phyloP scores from a whole-genome alignment of 75 land plant genomes.

The Cupressus sempervirens region DNA sequence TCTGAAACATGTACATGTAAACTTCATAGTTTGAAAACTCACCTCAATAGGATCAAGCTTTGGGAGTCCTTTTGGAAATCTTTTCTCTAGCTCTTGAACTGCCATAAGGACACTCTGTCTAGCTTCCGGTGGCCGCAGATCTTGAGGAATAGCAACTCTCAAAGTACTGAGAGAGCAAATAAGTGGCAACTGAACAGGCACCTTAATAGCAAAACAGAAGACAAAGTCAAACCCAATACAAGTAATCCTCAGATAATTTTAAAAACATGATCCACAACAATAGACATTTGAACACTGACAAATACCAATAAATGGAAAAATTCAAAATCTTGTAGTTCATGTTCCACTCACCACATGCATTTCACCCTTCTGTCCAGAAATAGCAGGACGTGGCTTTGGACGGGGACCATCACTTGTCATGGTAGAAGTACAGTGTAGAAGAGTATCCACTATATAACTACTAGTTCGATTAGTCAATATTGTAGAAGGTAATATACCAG shows the following conservation, averaged over 20 bases:
- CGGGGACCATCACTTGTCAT: constrained; percentile 66
- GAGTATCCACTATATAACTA: constrained; percentile 80
- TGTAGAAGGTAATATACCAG: constrained; percentile 43
- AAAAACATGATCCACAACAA: not conserved
- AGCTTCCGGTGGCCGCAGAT: constrained; percentile 82
- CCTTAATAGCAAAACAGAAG: constrained; percentile 28
- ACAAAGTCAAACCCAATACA: not conserved
- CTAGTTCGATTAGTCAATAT: constrained; percentile 43
- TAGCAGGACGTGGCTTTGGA: constrained; percentile 75
- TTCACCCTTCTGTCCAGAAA: constrained; percentile 86
- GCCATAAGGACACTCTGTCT: constrained; percentile 79
- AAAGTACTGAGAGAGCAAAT: constrained; percentile 69
- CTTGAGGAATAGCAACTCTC: constrained; percentile 66
- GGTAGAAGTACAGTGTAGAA: constrained; percentile 71
- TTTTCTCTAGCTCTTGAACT: constrained; percentile 61
- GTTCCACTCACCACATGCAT: constrained; percentile 93
- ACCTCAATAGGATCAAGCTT: constrained; percentile 84
- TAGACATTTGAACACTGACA: not conserved
- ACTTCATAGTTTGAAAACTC: not conserved
- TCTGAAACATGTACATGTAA: not conserved
- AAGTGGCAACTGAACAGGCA: constrained; percentile 82
- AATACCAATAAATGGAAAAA: constrained; percentile 9
- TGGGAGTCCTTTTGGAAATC: constrained; percentile 77
- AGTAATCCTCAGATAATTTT: not conserved
- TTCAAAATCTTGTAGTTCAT: constrained; percentile 7